Base-by-base conservation (phyloP, 768 basidiomycete species). In the Mycena rosella region DNA sequence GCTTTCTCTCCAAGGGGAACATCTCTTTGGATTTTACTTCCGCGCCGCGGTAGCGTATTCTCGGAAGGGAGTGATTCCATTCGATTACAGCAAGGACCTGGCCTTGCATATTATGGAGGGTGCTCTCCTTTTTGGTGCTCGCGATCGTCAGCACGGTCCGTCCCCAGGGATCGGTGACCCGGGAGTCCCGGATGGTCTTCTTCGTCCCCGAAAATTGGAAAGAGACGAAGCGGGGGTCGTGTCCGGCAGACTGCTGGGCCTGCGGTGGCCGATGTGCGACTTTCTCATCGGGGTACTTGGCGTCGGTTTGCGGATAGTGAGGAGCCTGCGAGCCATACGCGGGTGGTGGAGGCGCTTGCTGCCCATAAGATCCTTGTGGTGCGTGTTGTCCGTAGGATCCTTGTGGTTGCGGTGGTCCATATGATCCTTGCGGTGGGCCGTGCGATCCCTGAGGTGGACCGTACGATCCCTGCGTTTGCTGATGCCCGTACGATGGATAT, bases 71-170 rank as follows among this genome's bases (percentile, higher is more conserved):
- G 36, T 67, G 65, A 3, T 67, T 60, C 65, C 65, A 67, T n/a
- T 61, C 65, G 6, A 67, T 20, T 4, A 49, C 26, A 2, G 65
- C 65, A 27, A 67, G 22, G 52, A 56, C 53, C 6, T 60, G 51
- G 9, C 65, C 59, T 13, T 48, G 45, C 65, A 60, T 56, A n/a
- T 67, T 67, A 15, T 42, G 17, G 8, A 67, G 15, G 10, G 59
- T 67, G 36, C 53, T 67, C 59, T 67, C 59, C 47, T 60, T 60
- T 29, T 67, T 67, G 0, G 59, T 60, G 53, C 65, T 67, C 59
- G 65, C 26, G 9, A 67, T 51, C 22, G 53, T 54, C 14, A 60
- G 30, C 52, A 67, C 65, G 4, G 59, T 67, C 9, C 44, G 58
- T 14, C 59, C 59, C 65, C 65, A 67, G 14, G 52, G 53, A 26